Evolutionary conservation across 768 basidiomycete species (phyloP), one percentile per base, ranked within the genome.

Genomic region (Rubroboletus satanas): DNA sequence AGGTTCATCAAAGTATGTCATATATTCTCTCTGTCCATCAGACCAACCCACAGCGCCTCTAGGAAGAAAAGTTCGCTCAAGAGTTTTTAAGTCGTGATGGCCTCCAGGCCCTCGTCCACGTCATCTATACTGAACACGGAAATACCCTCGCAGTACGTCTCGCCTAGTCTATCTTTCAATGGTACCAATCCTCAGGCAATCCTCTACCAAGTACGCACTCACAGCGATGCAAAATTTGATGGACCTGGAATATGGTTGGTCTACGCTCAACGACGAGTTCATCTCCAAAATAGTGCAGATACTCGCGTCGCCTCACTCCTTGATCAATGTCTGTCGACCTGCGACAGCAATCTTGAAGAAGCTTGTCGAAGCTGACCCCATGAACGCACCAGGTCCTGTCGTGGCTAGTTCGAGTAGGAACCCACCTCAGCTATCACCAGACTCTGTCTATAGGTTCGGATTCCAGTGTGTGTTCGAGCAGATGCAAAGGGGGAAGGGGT

Each of bases 241-340:
- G 87, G 90, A 94, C 59, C 75, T 88, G 23, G 85, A 90, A 45
- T 84, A 88, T 57, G 92, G 91, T 43, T 94, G 90, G 90, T 77
- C 82, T 1, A 75, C 74, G n/a, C 79, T 95, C 6, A 82, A 84
- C 57, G 77, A 83, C 49, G 69, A 71, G 7, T 94, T 96, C 71
- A 89, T 93, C 50, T 77, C 83, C 62, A 81, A 82, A 68, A 81
- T 93, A 48, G 90, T 92, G 15, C 82, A 85, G 63, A 87, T 90
- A 60, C 77, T 92, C 26, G 83, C 90, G 0, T 88, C 90, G 0
- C 76, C 87, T 0, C 77, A 80, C 37, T 88, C 88, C 11, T 79
- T 86, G 17, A 85, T 95, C 75, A 97, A 97, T 57, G 90, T 95
- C 55, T 91, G 90, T 63, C 86, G 93, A 6, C 94, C 93, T 33